phyloP scores from a whole-genome alignment of 106 monocot genomes.

The Apostasia ramifera region DNA sequence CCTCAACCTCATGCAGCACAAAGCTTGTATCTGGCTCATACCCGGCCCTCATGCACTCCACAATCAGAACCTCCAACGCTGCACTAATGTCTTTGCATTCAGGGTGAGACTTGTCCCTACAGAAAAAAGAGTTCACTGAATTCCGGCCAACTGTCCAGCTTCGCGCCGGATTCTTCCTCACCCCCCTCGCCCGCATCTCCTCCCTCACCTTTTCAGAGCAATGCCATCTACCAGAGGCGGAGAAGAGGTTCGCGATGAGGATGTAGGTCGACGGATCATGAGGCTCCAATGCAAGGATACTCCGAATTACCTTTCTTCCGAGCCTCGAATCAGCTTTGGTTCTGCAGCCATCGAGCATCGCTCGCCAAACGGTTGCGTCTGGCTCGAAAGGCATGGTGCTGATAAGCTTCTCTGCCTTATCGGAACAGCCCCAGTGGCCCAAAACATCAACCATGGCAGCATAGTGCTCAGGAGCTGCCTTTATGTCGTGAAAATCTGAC shows the following conservation, averaged over 20 bases:
- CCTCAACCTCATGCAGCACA: constrained; percentile 92
- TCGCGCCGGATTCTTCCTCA: constrained; percentile 56
- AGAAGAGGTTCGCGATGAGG: constrained; percentile 70
- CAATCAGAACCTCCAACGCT: constrained; percentile 68
- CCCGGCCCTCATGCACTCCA: constrained; percentile 78
- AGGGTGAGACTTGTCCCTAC: constrained; percentile 69
- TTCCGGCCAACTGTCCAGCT: constrained; percentile 63
- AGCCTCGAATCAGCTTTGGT: constrained; percentile 27
- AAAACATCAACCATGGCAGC: constrained; percentile 60
- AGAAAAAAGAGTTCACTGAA: constrained; percentile 50
- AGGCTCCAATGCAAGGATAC: constrained; percentile 48
- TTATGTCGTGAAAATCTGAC: constrained; percentile 27
- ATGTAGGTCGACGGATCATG: constrained; percentile 50
- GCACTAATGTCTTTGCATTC: constrained; percentile 61
- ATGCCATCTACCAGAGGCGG: constrained; percentile 84
- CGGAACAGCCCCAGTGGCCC: constrained; percentile 44
- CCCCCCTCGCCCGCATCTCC: constrained; percentile 67
- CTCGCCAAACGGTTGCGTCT: constrained; percentile 46
- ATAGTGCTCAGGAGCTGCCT: constrained; percentile 62
- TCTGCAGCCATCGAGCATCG: constrained; percentile 57
- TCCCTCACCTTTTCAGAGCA: constrained; percentile 70
- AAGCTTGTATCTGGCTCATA: constrained; percentile 80
- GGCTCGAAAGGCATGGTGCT: constrained; percentile 51
- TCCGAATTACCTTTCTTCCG: constrained; percentile 27
- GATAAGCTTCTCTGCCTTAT: constrained; percentile 58